Conservation (phyloP, 306 rosid species). For the Geum urbanum region DNA sequence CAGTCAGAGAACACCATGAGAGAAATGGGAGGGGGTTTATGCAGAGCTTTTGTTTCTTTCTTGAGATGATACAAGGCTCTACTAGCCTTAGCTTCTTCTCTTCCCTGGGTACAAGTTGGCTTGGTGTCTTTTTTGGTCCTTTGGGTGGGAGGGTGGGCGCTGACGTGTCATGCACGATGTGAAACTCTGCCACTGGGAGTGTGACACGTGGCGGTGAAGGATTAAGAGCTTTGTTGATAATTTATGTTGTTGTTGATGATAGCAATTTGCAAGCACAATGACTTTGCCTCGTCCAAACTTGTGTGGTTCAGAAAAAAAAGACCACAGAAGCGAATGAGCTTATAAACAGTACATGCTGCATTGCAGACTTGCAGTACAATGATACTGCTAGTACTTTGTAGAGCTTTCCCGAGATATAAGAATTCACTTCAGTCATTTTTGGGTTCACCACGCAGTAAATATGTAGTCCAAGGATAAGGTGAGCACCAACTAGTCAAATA, state of each 20-base stretch:
- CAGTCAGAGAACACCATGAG: slow-evolving; percentile 32
- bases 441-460: not conserved
- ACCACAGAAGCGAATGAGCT: not conserved
- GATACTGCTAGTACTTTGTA: not conserved
- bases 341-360: not conserved
- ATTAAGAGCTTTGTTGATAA: slow-evolving; percentile 30
- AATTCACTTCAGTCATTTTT: not conserved
- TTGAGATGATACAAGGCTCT: slow-evolving; percentile 22
- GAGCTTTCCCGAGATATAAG: not conserved
- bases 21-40: slow-evolving; percentile 12
- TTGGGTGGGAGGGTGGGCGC: slow-evolving; percentile 28
- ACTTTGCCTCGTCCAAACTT: slow-evolving; percentile 8
- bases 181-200: slow-evolving; percentile 9
- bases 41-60: slow-evolving; percentile 15
- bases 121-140: not conserved
- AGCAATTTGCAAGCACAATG: not conserved
- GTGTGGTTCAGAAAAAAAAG: slow-evolving; percentile 44
- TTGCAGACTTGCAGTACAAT: not conserved
- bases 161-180: slow-evolving; percentile 35
- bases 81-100: slow-evolving; percentile 35
- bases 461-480: no score
- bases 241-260: slow-evolving; percentile 9
- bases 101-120: slow-evolving; percentile 19
- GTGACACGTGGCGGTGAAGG: slow-evolving; percentile 35
- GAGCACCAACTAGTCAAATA: no score